Evolutionary conservation across 345 rosid species (phyloP).

Genomic region (Eucalyptus viminalis): DNA sequence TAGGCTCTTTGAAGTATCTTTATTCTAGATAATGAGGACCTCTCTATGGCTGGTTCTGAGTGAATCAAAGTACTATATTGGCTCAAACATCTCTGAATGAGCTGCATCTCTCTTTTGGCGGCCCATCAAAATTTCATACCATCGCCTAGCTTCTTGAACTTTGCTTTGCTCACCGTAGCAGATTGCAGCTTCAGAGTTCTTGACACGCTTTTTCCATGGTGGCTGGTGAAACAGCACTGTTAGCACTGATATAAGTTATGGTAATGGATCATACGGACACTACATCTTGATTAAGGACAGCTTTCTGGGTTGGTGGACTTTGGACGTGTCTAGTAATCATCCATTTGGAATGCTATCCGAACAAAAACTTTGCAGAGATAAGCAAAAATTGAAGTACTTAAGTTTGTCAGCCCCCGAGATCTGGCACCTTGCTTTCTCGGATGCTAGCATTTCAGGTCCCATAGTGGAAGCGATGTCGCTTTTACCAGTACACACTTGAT

Average conservation of each 20-base stretch:
- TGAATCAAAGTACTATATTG: neutral
- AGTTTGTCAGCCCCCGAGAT: neutral
- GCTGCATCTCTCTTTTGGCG: neutral
- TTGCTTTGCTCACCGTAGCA: rapidly evolving
- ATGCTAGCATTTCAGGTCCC: neutral
- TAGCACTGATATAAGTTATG: neutral
- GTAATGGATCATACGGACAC: neutral
- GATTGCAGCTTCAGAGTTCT: neutral
- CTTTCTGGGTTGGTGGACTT: neutral
- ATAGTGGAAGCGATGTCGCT: neutral
- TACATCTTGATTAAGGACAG: neutral
- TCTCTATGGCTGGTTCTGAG: neutral
- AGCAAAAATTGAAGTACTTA: neutral
- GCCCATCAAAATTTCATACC: neutral
- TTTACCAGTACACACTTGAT: neutral
- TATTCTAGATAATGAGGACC: neutral
- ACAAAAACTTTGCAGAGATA: neutral
- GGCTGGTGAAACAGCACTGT: neutral
- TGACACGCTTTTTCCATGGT: neutral
- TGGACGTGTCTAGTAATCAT: neutral
- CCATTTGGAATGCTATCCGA: neutral
- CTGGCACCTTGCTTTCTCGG: neutral
- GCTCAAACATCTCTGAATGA: rapidly evolving
- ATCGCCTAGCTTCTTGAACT: neutral
- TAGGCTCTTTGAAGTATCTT: neutral